Base-by-base conservation (phyloP, 2,329 filamentous ascomycete genomes). In the Fusarium incarnatum region DNA sequence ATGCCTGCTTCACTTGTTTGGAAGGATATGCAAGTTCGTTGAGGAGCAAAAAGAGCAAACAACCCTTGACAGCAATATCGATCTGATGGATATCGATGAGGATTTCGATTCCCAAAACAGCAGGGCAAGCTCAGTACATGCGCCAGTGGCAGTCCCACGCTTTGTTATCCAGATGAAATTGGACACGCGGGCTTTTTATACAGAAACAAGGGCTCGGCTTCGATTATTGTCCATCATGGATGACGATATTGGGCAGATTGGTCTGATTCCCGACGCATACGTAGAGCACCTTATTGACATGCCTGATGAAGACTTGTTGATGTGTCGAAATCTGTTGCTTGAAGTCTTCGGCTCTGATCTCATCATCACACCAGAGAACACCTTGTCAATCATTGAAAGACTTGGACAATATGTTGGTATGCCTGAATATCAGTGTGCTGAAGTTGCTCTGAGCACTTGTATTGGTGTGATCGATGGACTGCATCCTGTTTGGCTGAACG, bases 341-440 rank as follows among this genome's bases (percentile, higher is more conserved):
- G 87, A 89, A 23, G 44, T 91, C 20, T 84, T 89, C 50, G 75
- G 76, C 8, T 87, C 86, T 3, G 86, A 89, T 70, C 77, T 89
- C 3, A 77, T 83, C n/a, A 77, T 87, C 15, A 79, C 81, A 13
- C 77, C 81, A 1, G 82, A 84, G 13, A 82, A 84, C 65, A 84
- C 86, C 3, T 68, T 80, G 12, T 78, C 72, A 5, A 78, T 90
- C 3, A 77, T 90, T 23, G 80, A 86, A 64, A 82, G 83, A 30
- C 75, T 88, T 8, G 88, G 87, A 2, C 76, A 75, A 1, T 80
- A 89, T 9, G 83, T 91, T 23, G 80, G 83, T 16, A 81, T 84
- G 5, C 87, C 89, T 61, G 85, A 88, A 28, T 91, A 91, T 73
- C 88, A 90, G 60, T 88, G 89, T 68, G 95, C 91, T 66, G 94